Base-by-base conservation (phyloP, 2,329 filamentous ascomycete genomes). In the Alternaria dauci region DNA sequence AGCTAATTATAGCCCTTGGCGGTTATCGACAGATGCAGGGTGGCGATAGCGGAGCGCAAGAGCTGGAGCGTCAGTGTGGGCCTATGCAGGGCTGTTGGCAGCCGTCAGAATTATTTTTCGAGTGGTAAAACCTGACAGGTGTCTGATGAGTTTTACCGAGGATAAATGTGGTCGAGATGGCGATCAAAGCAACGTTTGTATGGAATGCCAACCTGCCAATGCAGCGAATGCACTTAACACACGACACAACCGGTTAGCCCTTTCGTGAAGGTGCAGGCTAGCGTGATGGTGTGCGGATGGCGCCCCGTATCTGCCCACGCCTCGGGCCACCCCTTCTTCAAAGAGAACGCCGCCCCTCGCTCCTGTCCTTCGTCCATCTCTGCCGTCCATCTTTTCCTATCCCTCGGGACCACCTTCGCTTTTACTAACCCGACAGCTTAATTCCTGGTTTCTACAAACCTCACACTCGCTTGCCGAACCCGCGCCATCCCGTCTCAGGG, bases 391-490 rank as follows among this genome's bases (percentile, higher is more conserved):
- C 12, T 55, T 46, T 46, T 30, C 54, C 18, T 52, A 51, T 47
- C 58, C 44, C 42, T 51, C 34, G 50, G 39, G 23, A 43, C 52
- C 57, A 54, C 61, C 55, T 53, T 63, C 61, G 58, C 61, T 61
- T 61, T 23, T 57, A 57, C 58, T 52, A 52, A 57, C 50, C 39
- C 25, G 16, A 5, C 52, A 52, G 32, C 23, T 23, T 52, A n/a
- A 47, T 51, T 57, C 11, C 39, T 61, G 32, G 47, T 42, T 58
- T 60, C 50, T 47, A 12, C 59, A 54, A 16, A 36, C 32, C 32
- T 55, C 48, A 72, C 72, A 52, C 66, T 74, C 71, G 71, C 69
- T 75, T 70, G 52, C 38, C 39, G 41, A 44, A 38, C 50, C 55
- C 9, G 43, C 55, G 55, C 53, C 43, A 42, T 23, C 28, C 53